Conservation (phyloP, 345 rosid genomes). For the Mercurialis annua region DNA sequence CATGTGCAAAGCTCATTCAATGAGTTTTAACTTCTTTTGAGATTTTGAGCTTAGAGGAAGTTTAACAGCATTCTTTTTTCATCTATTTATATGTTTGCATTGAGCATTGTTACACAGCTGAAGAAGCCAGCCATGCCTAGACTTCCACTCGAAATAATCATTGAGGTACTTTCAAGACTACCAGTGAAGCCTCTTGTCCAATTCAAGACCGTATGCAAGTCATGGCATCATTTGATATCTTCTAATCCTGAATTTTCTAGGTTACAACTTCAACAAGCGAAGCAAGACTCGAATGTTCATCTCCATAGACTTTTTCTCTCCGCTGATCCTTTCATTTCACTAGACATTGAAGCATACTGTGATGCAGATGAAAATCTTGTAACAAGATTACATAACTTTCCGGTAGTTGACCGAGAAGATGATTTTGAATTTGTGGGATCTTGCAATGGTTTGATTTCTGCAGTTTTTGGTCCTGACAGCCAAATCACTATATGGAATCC, state of each 20-base stretch:
- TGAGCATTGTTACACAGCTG: no score
- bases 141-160: conserved; percentile 5
- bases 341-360: not conserved
- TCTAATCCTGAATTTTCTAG: not conserved
- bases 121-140: conserved; percentile 2
- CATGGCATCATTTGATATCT: conserved; percentile 1
- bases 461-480: not conserved
- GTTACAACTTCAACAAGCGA: not conserved
- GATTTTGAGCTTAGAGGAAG: no score
- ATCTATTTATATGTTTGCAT: no score
- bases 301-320: not conserved
- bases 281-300: not conserved
- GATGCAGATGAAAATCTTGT: not conserved
- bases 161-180: not conserved
- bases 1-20: no score
- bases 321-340: not conserved
- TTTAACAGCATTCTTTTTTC: no score
- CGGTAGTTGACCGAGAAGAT: not conserved
- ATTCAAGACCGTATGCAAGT: not conserved
- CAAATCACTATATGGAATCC: conserved; percentile 1
- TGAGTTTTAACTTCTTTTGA: no score
- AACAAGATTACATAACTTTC: not conserved
- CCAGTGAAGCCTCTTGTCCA: conserved; percentile 1
- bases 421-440: not conserved
- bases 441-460: conserved; percentile 6